Evolutionary conservation across 192 early-diverging fungal genomes (phyloP).

Genomic region (Funneliformis mosseae): DNA sequence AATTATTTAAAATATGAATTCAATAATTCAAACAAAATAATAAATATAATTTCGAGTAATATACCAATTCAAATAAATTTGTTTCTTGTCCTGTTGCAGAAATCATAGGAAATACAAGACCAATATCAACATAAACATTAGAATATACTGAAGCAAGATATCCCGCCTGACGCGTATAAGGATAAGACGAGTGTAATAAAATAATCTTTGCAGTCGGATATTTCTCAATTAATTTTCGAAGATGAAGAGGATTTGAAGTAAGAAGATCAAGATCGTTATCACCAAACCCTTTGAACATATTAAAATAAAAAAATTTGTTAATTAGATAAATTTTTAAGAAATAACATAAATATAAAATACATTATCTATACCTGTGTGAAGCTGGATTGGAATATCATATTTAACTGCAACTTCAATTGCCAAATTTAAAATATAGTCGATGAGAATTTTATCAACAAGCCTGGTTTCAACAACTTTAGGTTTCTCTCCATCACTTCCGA

Average conservation of each 20-base stretch:
- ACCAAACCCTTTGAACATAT: conserved; percentile 31
- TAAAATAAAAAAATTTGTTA: not conserved
- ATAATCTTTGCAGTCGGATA: conserved; percentile 32
- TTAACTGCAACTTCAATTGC: conserved; percentile 15
- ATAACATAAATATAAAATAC: not conserved
- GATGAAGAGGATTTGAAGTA: conserved; percentile 30
- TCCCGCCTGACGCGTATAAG: conserved; percentile 35
- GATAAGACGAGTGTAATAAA: conserved; percentile 37
- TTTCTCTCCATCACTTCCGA: not conserved
- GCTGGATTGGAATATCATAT: conserved; percentile 35
- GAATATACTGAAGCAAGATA: conserved; percentile 30
- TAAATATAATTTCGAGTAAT: not conserved
- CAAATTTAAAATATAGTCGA: conserved; percentile 24
- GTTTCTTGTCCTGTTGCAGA: not conserved
- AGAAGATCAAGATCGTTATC: conserved; percentile 38
- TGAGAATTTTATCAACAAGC: conserved; percentile 8
- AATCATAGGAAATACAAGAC: conserved; percentile 9
- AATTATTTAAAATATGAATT: not conserved
- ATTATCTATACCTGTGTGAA: conserved; percentile 33
- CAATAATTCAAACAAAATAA: not conserved
- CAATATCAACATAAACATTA: conserved; percentile 29
- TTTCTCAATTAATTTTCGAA: conserved; percentile 31
- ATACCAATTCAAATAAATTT: conserved; percentile 8
- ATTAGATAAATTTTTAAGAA: not conserved
- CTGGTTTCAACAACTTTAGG: too few relatives aligned